Evolutionary conservation across 257 asterid genomes (phyloP).

Genomic region (Nicotiana knightiana): DNA sequence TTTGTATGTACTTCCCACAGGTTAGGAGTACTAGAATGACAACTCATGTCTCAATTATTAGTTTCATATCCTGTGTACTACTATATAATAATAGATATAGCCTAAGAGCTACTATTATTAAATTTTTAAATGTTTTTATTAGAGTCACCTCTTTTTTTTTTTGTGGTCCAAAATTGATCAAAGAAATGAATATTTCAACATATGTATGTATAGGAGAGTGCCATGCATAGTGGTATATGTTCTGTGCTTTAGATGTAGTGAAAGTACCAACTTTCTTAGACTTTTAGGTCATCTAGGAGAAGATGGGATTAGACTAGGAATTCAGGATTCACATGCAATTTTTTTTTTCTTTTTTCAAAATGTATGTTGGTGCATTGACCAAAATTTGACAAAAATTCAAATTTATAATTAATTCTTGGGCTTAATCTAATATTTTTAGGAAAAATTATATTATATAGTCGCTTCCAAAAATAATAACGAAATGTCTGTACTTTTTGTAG

Average conservation of each 20-base stretch:
- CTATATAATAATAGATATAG: not conserved
- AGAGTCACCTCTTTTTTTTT: not conserved
- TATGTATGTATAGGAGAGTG: not conserved
- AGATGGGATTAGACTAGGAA: not conserved
- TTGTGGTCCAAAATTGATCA: not conserved
- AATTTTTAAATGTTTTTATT: not conserved
- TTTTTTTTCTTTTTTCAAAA: not conserved
- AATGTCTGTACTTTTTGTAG: too few relatives aligned
- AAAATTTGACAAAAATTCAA: too few relatives aligned
- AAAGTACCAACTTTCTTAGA: not conserved
- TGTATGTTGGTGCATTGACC: not conserved
- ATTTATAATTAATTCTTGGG: too few relatives aligned
- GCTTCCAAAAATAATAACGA: too few relatives aligned
- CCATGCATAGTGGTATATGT: constrained; percentile 3
- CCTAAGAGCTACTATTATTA: not conserved
- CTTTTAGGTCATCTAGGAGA: not conserved
- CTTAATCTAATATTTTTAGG: too few relatives aligned
- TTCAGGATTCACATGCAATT: not conserved
- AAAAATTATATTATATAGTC: too few relatives aligned
- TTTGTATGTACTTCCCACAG: not conserved
- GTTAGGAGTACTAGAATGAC: not conserved
- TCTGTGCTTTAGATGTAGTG: not conserved
- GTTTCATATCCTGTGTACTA: not conserved
- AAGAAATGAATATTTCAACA: not conserved
- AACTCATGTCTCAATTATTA: constrained; percentile 3